Base-by-base conservation (phyloP, 179 eudicot species). In the Silene noctiflora region DNA sequence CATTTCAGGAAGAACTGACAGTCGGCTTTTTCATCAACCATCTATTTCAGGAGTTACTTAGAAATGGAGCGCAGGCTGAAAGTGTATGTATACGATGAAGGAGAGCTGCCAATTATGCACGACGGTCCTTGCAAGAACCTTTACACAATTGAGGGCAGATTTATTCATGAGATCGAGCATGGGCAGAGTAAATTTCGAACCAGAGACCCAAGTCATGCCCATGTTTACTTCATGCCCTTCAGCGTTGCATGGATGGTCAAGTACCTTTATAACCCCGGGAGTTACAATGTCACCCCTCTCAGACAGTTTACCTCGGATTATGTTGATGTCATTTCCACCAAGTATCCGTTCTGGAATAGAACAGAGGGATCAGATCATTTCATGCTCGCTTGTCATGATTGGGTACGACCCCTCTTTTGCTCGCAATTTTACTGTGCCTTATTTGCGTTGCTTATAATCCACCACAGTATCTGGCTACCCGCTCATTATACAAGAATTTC, bases 301-400 rank as follows among this genome's bases (percentile, higher is more conserved):
- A 64, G 25, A 46, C 78, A 86, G 35, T 90, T 90, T 22, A 91
- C 87, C 39, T 86, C 89, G 0, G 98, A 92, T 81, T 94, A 94
- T 71, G 86, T 94, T 51, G 73, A 83, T 58, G 82, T 89, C 78
- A 78, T 94, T 63, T 91, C 96, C 81, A 81, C 86, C 62, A 89
- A 87, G 64, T 82, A 93, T 78, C 92, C 94, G 5, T 93, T 87
- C 75, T 92, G 97, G 97, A 92, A 92, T 53, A 48, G 65, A 9
- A 83, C 92, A 51, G 79, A 33, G 48, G 96, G 96, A 0, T 88
- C 96, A 58, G 92, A 92, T 77, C 97, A 92, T 79, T 92, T 92
- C 84, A 91, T 92, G 97, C 90, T 92, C 33, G 76, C 96, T 71
- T 92, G 97, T 75, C 97, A 92, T 82, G 97, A 92, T 77, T 92